Percentiles rank a stretch among this genome's conserved stretches.
phyloP scores from a whole-genome alignment of 1,284 basidiomycete genomes.

The Malassezia obtusa region DNA sequence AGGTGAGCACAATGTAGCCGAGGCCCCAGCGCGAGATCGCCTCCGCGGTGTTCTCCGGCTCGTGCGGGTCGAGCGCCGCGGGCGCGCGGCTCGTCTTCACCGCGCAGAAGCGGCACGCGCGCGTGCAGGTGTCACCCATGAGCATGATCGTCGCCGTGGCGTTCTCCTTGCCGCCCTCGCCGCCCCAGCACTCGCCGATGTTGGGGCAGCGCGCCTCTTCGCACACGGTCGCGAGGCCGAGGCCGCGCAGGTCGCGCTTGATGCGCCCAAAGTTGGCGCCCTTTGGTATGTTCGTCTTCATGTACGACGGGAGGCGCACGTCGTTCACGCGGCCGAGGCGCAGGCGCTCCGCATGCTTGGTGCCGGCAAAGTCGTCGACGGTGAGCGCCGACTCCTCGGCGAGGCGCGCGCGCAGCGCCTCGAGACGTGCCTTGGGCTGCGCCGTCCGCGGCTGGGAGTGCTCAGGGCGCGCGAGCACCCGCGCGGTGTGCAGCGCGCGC shows the following conservation, averaged over 20 bases:
- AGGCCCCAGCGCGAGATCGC: slow-evolving; percentile 96
- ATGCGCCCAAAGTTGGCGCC: slow-evolving; percentile 81
- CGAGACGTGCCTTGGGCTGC: slow-evolving; percentile 3
- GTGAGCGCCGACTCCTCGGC: slow-evolving; percentile 22
- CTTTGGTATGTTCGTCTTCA: slow-evolving; percentile 74
- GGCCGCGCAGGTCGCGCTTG: slow-evolving; percentile 84
- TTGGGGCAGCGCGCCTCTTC: slow-evolving; percentile 99
- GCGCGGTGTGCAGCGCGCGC: slow-evolving; percentile 1
- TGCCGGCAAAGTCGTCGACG: slow-evolving; percentile 32
- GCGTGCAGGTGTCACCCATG: slow-evolving; percentile 99
- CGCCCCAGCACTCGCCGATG: slow-evolving; percentile 98
- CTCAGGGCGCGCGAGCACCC: background rate
- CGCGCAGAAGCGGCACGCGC: slow-evolving; percentile 93
- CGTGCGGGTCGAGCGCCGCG: slow-evolving; percentile 84
- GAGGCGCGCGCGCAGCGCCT: slow-evolving; percentile 29
- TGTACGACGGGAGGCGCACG: slow-evolving; percentile 69
- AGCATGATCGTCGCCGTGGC: slow-evolving; percentile 91
- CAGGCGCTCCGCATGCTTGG: slow-evolving; percentile 17
- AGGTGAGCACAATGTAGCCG: slow-evolving; percentile 95
- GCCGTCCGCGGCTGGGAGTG: background rate
- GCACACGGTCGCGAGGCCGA: slow-evolving; percentile 88
- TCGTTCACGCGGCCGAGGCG: slow-evolving; percentile 33
- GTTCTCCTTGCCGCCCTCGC: slow-evolving; percentile 60
- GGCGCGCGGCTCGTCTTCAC: slow-evolving; percentile 87
- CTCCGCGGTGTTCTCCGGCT: slow-evolving; percentile 96